Conservation (phyloP, 257 asterid species). For the Fraxinus anomala region DNA sequence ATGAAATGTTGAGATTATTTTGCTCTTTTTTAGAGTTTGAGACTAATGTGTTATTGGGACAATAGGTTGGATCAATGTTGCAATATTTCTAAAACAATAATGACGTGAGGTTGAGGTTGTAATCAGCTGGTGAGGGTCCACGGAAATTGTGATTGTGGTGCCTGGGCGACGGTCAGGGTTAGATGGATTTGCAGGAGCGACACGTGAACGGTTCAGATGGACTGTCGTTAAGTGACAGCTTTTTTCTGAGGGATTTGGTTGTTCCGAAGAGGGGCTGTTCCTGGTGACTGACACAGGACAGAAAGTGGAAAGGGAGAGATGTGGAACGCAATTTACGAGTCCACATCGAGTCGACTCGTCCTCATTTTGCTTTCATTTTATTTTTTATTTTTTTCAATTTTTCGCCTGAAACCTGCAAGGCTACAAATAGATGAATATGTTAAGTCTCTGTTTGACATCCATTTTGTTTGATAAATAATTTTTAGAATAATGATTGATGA, state of each 20-base stretch:
- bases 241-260: neutral
- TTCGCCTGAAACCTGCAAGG: no score
- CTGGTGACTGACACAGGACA: conserved; percentile 15
- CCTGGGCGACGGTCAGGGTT: neutral
- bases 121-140: conserved; percentile 15
- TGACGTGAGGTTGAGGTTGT: neutral
- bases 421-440: no score
- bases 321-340: conserved; percentile 11
- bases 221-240: neutral
- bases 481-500: no score
- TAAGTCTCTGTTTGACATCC: no score
- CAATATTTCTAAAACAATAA: neutral
- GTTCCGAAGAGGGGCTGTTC: neutral
- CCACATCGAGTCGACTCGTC: conserved; percentile 17
- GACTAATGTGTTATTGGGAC: neutral
- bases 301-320: conserved; percentile 5
- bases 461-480: no score
- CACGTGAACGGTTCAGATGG: conserved; percentile 17
- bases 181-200: neutral
- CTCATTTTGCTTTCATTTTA: neutral
- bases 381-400: no score
- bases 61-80: neutral
- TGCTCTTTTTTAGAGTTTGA: neutral
- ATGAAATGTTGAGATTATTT: neutral
- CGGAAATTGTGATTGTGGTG: neutral